phyloP scores from a whole-genome alignment of 768 basidiomycete genomes.

The Dendrothele bispora region DNA sequence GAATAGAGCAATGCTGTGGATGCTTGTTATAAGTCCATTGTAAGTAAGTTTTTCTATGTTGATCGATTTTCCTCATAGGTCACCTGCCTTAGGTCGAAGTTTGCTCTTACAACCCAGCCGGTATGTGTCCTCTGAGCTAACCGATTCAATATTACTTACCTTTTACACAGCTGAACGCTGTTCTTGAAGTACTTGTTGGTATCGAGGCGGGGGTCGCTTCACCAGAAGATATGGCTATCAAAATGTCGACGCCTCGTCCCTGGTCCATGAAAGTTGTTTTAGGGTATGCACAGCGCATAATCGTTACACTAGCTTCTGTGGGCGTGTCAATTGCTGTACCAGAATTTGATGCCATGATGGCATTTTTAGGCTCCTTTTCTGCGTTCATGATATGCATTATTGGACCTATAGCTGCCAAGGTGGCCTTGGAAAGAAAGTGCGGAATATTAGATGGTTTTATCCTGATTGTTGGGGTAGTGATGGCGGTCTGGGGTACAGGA shows the following conservation, averaged over 20 bases:
- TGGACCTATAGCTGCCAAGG: conserved; percentile 73
- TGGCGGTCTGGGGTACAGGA: conserved; percentile 79
- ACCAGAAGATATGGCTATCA: conserved; percentile 38
- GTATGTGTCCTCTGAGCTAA: conserved; percentile 38
- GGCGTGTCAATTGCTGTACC: conserved; percentile 74
- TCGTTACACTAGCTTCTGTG: conserved; percentile 60
- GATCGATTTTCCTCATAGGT: conserved; percentile 6
- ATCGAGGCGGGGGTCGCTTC: conserved; percentile 47
- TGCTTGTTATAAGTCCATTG: conserved; percentile 80
- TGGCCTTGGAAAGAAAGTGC: conserved; percentile 53
- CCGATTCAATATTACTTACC: background rate
- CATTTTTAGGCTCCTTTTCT: conserved; percentile 88
- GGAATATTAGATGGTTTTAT: conserved; percentile 52
- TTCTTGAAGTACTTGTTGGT: conserved; percentile 76
- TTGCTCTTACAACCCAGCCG: conserved; percentile 79
- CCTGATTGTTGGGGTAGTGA: conserved; percentile 50
- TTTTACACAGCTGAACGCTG: conserved; percentile 65
- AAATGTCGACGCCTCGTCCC: conserved; percentile 15
- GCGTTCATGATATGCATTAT: conserved; percentile 77
- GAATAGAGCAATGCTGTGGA: conserved; percentile 79
- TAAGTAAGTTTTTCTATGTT: conserved; percentile 33
- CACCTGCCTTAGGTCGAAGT: conserved; percentile 66
- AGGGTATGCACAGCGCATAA: conserved; percentile 54
- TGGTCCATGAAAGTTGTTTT: conserved; percentile 40
- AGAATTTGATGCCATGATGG: conserved; percentile 82